These are phyloP conservation scores for Yamadazyma sp. DNA, from an alignment of 805 yeast genomes.

Conservation along the genomic window DNA sequence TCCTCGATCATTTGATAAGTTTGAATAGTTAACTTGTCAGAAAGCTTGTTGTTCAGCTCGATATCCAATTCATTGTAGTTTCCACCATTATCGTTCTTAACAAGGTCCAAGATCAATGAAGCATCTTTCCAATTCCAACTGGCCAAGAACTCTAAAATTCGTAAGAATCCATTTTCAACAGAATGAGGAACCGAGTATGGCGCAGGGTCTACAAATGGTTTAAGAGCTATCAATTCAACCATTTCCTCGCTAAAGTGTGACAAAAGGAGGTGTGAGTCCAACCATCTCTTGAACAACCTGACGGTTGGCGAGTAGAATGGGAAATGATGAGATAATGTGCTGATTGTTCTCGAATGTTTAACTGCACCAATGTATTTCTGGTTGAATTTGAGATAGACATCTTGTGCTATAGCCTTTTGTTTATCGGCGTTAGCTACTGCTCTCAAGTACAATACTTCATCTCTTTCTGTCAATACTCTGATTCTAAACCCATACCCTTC, in stretches of 20 bases:
- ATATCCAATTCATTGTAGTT: constrained; percentile 21
- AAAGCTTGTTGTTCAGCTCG: constrained; percentile 39
- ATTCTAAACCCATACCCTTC: constrained; percentile 87
- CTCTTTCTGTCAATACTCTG: constrained; percentile 79
- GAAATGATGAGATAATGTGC: constrained; percentile 66
- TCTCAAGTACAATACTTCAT: constrained; percentile 69
- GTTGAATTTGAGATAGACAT: constrained; percentile 61
- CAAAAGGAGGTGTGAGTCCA: constrained; percentile 75
- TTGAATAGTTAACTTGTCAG: constrained; percentile 62
- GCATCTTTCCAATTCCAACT: constrained; percentile 95
- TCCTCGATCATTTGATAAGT: constrained; percentile 61
- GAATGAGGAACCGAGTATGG: constrained; percentile 84
- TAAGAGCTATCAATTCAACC: constrained; percentile 77
- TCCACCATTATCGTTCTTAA: constrained; percentile 34
- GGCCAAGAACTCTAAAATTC: constrained; percentile 67
- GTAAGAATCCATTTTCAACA: constrained; percentile 76
- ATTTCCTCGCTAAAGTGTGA: constrained; percentile 75
- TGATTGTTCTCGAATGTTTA: constrained; percentile 79
- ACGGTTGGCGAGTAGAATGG: constrained; percentile 77
- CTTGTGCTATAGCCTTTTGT: constrained; percentile 59
- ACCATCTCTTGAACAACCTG: constrained; percentile 85
- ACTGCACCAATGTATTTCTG: constrained; percentile 65
- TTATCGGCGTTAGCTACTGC: constrained; percentile 67
- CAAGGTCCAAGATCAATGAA: constrained; percentile 76
- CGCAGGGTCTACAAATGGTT: constrained; percentile 82